phyloP scores from a whole-genome alignment of 768 basidiomycete genomes.

The Hortiboletus campestris region DNA sequence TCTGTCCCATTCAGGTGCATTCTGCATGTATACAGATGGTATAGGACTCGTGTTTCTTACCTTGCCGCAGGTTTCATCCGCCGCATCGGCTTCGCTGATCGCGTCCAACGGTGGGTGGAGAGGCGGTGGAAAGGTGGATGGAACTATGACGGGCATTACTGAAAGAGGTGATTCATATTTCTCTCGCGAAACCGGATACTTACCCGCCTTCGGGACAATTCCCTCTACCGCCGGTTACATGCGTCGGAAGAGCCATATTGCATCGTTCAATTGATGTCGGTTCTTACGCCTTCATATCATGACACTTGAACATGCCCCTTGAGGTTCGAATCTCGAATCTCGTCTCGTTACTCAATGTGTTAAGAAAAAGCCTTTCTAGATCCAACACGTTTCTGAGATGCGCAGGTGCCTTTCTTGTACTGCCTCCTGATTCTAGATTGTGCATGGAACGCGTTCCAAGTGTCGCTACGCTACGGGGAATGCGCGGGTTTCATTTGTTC shows the following conservation, averaged over 20 bases:
- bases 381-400: not conserved
- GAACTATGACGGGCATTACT: not conserved
- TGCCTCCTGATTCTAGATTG: no score
- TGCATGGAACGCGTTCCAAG: not conserved
- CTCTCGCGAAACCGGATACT: not conserved
- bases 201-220: not conserved
- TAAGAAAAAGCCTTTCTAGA: not conserved
- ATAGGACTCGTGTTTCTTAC: not conserved
- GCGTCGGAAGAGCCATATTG: constrained; percentile 6
- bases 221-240: not conserved
- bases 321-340: not conserved
- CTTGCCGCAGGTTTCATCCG: not conserved
- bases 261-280: not conserved
- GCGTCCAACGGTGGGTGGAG: not conserved
- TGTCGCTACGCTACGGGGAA: not conserved
- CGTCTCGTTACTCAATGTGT: not conserved
- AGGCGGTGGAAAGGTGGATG: not conserved
- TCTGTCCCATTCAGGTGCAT: constrained; percentile 16
- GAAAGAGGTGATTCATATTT: constrained; percentile 2
- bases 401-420: not conserved
- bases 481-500: not conserved
- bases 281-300: not conserved
- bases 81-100: not conserved
- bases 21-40: not conserved
- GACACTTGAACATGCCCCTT: not conserved